A percentile compares a stretch with the other conserved stretches of the same genome.
These are phyloP conservation scores for Hortaea sp. DNA, from an alignment of 2,329 filamentous ascomycete species.

Conservation along the genomic window DNA sequence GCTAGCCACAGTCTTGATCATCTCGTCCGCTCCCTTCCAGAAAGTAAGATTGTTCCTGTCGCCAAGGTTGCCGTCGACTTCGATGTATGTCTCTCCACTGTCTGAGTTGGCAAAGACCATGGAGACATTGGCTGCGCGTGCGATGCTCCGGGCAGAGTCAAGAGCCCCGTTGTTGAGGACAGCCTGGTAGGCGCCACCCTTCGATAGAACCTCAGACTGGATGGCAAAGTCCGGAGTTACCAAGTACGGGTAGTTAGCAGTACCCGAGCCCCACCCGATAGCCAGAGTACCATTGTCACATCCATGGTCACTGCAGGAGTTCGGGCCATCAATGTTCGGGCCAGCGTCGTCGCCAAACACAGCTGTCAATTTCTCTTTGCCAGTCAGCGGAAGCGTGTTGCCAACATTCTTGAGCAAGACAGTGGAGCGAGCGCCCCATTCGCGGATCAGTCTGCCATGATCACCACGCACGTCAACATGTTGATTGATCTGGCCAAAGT, in stretches of 20 bases:
- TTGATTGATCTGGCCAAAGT: conserved; percentile 58
- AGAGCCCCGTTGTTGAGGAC: conserved; percentile 49
- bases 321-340: conserved; percentile 62
- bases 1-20: conserved; percentile 71
- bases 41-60: conserved; percentile 88
- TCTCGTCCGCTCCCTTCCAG: conserved; percentile 69
- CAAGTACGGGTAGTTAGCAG: conserved; percentile 54
- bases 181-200: conserved; percentile 52
- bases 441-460: conserved; percentile 62
- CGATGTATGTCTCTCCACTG: conserved; percentile 77
- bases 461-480: conserved; percentile 74
- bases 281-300: conserved; percentile 53
- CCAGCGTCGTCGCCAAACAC: conserved; percentile 79
- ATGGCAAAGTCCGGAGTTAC: conserved; percentile 56
- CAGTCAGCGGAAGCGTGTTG: conserved; percentile 62
- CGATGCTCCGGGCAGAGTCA: conserved; percentile 39
- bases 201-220: conserved; percentile 53
- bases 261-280: conserved; percentile 59
- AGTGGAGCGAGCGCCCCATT: conserved; percentile 67
- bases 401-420: conserved; percentile 81
- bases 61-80: conserved; percentile 69
- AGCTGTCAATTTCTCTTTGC: conserved; percentile 63
- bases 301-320: conserved; percentile 63
- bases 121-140: conserved; percentile 61
- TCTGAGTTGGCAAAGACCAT: conserved; percentile 69